Base-by-base conservation (phyloP, 768 basidiomycete genomes). In the Auricularia auricula-judae region DNA sequence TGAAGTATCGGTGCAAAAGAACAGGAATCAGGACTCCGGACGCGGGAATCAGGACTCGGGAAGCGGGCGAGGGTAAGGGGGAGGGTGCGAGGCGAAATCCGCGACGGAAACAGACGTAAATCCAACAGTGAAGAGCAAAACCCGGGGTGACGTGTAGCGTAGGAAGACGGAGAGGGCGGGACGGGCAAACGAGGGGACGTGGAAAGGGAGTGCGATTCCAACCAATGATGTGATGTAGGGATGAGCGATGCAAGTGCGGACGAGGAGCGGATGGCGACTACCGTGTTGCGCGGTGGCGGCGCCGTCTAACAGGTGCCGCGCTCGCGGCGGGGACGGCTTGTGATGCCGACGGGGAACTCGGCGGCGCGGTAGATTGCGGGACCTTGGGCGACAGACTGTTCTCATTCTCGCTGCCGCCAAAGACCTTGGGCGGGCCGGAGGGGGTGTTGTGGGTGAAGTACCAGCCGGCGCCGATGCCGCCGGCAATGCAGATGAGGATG, bases 381-480 rank as follows among this genome's bases (percentile, higher is more conserved):
- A 59, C 56, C 23, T 23, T 59, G 11, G 56, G 56, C 56, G 56
- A 33, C 29, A 59, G 10, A 29, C 56, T 59, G 56, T 59, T 59
- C 56, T 85, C 78, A 43, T 79, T 72, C 11, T 80, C 84, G 62
- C 80, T 81, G 14, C 89, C 89, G 35, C 89, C 89, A 63, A 91
- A 72, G 8, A 82, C 82, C 3, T 74, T 83, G 3, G 89, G 90
- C 12, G 74, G 76, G 54, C 80, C 76, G 70, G 86, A 78, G 56
- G 75, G 72, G 33, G 74, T 71, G 54, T 81, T 81, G 67, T 85
- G 83, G 10, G 85, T 78, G 34, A 84, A 65, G 66, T 82, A 87
- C 73, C 82, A 81, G 39, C 84, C 88, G 16, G 87, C 68, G 29
- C 79, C 87, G 21, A 86, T 78, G 1, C 80, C 88, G 14, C 78